Conservation (phyloP, 768 basidiomycete species). For the Tulasnella calospora region DNA sequence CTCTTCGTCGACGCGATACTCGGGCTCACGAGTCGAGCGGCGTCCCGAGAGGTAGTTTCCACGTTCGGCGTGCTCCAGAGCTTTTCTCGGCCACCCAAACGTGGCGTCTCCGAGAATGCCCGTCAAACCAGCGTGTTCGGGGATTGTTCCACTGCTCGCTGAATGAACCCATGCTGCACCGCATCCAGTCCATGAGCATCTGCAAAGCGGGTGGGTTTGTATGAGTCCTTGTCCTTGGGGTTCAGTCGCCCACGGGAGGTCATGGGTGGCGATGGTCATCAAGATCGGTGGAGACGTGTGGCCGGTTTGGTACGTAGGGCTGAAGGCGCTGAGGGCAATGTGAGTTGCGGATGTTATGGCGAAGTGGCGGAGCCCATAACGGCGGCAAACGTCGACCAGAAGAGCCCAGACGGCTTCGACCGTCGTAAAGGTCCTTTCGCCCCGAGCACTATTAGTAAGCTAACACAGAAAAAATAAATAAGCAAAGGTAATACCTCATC, state of each 20-base stretch:
- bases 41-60: neutral
- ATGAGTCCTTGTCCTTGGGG: neutral
- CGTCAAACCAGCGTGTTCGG: neutral
- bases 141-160: conserved; percentile 10
- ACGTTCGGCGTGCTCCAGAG: conserved; percentile 2
- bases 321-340: conserved; percentile 17
- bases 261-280: neutral
- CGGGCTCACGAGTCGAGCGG: neutral
- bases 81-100: neutral
- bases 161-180: conserved; percentile 18
- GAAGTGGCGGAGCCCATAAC: conserved; percentile 1
- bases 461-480: neutral
- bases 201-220: conserved; percentile 16
- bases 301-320: conserved; percentile 3
- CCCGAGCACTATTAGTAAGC: conserved; percentile 9
- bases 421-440: conserved; percentile 8
- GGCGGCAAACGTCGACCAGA: neutral
- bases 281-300: neutral
- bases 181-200: conserved; percentile 18
- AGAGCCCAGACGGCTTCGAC: conserved; percentile 13
- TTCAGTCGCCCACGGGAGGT: neutral
- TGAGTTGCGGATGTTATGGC: neutral
- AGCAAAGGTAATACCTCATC: too few species aligned
- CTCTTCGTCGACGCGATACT: neutral
- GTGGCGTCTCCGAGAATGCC: neutral